Base-by-base conservation (phyloP, 1,139 yeast species). In the Suhomyces choctaworum region DNA sequence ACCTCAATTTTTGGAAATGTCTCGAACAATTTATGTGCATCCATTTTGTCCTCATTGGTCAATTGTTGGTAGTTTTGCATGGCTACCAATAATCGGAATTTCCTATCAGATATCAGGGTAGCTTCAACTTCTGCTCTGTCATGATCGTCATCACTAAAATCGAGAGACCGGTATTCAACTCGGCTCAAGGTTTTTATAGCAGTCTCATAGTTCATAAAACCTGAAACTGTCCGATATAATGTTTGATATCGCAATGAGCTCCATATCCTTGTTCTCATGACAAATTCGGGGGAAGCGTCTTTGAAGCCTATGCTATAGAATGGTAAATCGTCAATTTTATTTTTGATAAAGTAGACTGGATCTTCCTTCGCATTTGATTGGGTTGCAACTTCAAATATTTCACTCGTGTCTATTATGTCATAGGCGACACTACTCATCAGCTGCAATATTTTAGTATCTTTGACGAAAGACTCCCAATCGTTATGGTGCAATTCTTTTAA, bases 51-150 rank as follows among this genome's bases (percentile, higher is more conserved):
- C 10, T 70, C 76, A 0, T 52, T 51, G 21, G 56, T 61, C 46
- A 86, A 82, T 2, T 69, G 60, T 29, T 69, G 62, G 47, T 74
- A 71, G 34, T 82, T 66, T 55, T 87, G 96, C 78, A 86, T 76
- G 0, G 95, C 82, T 5, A 83, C 77, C 7, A 87, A 66, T 43
- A 87, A 54, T 29, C 76, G 67, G 51, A 84, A 85, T 52, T 87
- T 87, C 31, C 90, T 25, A 61, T 73, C 35, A 55, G 78, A 48
- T 62, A 64, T 60, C 2, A 56, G 46, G 1, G 66, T 52, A 2
- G 75, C 74, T 25, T 58, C 20, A 8, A 17, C 8, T 6, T 6
- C 62, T 38, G 63, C 73, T 21, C 9, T 8, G 4, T 14, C 11
- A 5, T 6, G 7, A 16, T 13, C 6, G 5, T 20, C 20, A 6